Evolutionary conservation across 495 filamentous ascomycete species (phyloP), one percentile per base, ranked within the genome.

Genomic region (Penicillium daleae): DNA sequence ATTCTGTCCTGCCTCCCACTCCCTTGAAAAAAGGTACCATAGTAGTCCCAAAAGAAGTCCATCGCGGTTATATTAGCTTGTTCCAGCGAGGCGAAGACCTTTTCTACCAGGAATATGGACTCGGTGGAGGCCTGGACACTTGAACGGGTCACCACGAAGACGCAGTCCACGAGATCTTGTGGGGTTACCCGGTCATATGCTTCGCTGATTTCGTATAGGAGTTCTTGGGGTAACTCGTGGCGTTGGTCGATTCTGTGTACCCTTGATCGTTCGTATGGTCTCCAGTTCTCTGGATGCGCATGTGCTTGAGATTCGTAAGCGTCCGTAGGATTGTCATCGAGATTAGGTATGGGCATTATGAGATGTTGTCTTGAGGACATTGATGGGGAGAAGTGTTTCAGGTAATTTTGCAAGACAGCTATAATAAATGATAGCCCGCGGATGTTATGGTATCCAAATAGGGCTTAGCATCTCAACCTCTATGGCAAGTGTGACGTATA

Each of bases 51-150:
- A 22, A 60, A 64, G 7, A 42, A 12, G n/a, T 21, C 33, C 33
- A 64, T 21, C 9, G 57, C 42, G 13, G 57, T 39, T 4, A 3
- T 7, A 39, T 60, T 64, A 19, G 61, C 61, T 37, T 56, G 32
- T 15, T 39, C 22, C 15, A 64, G 24, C 3, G 61, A 56, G 10
- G 35, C 51, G 29, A 39, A 64, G 17, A 39, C 22, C 3, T 24
- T 21, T 35, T 56, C 24, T 15, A 53, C 40, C 17, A 52, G 39
- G 15, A 46, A 15, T 42, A 29, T 17, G 17, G 21, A 22, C 22
- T 48, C 44, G 44, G 7, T 12, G 22, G 5, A 48, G 4, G 10
- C 9, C 24, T 24, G 46, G 22, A 17, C 4, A 29, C 8, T 12
- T 17, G 46, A 15, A 50, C 6, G 46, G 24, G 46, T 50, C 24